Evolutionary conservation across 2,329 filamentous ascomycete species (phyloP).

Genomic region (Fusarium sp.): DNA sequence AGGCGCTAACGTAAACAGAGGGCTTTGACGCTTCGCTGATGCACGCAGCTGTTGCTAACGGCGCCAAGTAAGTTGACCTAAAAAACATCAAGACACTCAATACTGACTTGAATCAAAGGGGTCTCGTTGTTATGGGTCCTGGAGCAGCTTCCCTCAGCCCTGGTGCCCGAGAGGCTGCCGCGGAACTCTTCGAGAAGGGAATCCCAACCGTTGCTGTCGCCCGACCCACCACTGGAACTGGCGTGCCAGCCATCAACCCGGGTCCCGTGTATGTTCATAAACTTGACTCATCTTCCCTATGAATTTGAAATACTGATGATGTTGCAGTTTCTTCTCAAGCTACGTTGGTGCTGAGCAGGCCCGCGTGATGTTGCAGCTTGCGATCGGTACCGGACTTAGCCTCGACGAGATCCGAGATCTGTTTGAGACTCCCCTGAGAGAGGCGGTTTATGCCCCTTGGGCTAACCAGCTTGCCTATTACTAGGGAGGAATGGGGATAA

Average conservation of each 20-base stretch:
- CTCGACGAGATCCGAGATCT: slow-evolving; percentile 46
- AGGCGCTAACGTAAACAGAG: slow-evolving; percentile 34
- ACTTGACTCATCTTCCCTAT: neutral
- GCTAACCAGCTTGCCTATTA: neutral
- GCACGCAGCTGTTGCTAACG: slow-evolving; percentile 48
- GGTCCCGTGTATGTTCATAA: slow-evolving; percentile 18
- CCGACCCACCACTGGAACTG: slow-evolving; percentile 45
- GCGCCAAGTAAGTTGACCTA: slow-evolving; percentile 38
- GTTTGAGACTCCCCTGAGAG: slow-evolving; percentile 41
- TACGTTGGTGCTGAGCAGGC: slow-evolving; percentile 48
- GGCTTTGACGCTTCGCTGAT: slow-evolving; percentile 48
- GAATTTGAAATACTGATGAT: neutral
- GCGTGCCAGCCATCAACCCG: slow-evolving; percentile 36
- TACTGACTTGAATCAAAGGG: slow-evolving; percentile 14
- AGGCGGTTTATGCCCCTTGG: slow-evolving; percentile 5
- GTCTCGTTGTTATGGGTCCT: slow-evolving; percentile 48
- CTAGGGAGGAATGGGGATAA: neutral
- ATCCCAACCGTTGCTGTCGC: slow-evolving; percentile 46
- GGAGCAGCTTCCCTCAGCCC: slow-evolving; percentile 46
- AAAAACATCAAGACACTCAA: no score
- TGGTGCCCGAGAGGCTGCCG: slow-evolving; percentile 41
- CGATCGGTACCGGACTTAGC: slow-evolving; percentile 44
- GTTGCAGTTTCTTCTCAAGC: slow-evolving; percentile 41
- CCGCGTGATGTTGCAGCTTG: slow-evolving; percentile 49
- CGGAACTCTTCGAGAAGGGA: slow-evolving; percentile 43